Conservation (phyloP, 257 asterid species). For the Solanum pinnatisectum region DNA sequence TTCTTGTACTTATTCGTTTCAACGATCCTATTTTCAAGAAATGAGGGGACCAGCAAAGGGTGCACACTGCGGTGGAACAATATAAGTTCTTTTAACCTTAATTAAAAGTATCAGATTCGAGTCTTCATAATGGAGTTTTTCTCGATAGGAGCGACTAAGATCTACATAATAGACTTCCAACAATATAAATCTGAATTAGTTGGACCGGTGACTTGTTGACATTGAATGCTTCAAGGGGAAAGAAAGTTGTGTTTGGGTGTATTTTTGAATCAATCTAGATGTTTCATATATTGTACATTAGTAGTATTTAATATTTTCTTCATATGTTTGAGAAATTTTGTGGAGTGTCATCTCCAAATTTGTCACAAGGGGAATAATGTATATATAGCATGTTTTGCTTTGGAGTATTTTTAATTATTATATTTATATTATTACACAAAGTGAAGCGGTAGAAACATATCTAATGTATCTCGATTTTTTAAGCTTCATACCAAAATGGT, state of each 20-base stretch:
- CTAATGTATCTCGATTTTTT: no score
- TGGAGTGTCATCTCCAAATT: neutral
- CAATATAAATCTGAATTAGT: neutral
- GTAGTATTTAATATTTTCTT: neutral
- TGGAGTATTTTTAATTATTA: neutral
- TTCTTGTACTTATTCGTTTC: neutral
- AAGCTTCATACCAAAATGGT: no score
- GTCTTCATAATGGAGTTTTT: neutral
- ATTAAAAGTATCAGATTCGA: neutral
- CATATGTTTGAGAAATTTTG: neutral
- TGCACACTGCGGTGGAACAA: neutral
- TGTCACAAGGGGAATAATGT: neutral
- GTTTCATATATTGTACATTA: neutral
- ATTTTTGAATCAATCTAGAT: neutral
- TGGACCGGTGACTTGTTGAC: neutral
- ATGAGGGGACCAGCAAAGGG: neutral
- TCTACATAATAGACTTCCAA: neutral
- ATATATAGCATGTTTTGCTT: neutral
- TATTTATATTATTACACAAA: neutral
- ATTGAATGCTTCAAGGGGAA: neutral
- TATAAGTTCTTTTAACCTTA: neutral
- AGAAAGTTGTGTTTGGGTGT: neutral
- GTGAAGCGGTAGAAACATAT: neutral
- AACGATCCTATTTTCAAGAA: neutral
- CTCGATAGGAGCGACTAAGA: neutral